Conservation (phyloP, 768 basidiomycete species). For the Suillus ampliporus region DNA sequence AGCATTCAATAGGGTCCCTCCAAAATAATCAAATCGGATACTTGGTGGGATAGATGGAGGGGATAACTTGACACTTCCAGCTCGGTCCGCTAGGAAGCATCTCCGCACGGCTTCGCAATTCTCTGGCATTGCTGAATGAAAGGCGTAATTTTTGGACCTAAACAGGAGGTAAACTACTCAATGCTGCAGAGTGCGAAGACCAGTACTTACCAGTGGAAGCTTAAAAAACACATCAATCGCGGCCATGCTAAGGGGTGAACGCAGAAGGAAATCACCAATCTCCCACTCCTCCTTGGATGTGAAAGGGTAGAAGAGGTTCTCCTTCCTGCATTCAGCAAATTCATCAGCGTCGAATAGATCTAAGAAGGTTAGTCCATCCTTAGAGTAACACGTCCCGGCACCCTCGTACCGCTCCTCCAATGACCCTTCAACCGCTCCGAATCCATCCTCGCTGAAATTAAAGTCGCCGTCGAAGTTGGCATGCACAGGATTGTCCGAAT, state of each 20-base stretch:
- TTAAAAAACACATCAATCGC: slow-evolving; percentile 34
- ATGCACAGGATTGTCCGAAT: no score
- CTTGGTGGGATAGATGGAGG: slow-evolving; percentile 24
- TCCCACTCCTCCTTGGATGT: slow-evolving; percentile 37
- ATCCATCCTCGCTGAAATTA: no score
- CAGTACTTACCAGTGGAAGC: slow-evolving; percentile 30
- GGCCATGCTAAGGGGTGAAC: slow-evolving; percentile 35
- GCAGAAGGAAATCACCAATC: slow-evolving; percentile 33
- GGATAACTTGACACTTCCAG: slow-evolving; percentile 23
- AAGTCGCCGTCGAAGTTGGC: no score
- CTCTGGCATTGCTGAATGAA: slow-evolving; percentile 32
- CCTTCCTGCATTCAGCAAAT: slow-evolving; percentile 20
- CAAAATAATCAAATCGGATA: slow-evolving; percentile 26
- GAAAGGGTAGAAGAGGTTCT: slow-evolving; percentile 42
- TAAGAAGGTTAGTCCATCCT: slow-evolving; percentile 25
- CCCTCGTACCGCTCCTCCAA: no score
- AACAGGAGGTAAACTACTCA: neutral
- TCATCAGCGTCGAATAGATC: slow-evolving; percentile 32
- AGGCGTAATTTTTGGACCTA: slow-evolving; percentile 12
- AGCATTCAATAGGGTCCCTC: slow-evolving; percentile 31
- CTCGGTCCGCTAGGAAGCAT: slow-evolving; percentile 26
- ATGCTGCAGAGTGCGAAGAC: neutral
- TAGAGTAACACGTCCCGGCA: no score
- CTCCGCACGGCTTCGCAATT: slow-evolving; percentile 25
- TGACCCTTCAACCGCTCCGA: no score